These are phyloP conservation scores for Arthrobotrys sinensis DNA, from an alignment of 2,329 filamentous ascomycete species.

Conservation along the genomic window DNA sequence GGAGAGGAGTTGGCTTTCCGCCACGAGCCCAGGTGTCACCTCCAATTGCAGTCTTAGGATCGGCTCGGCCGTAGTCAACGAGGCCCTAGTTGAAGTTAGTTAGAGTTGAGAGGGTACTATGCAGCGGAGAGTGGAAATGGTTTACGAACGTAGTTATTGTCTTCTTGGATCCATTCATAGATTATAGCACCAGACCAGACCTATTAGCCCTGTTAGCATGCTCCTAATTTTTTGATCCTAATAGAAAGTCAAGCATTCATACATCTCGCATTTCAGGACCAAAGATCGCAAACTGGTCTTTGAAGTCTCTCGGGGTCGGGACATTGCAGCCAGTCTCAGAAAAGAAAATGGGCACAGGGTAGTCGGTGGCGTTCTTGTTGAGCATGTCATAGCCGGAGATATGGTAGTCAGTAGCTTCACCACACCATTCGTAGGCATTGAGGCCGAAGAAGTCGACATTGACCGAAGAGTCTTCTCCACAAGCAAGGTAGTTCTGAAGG, in stretches of 20 bases:
- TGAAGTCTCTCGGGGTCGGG: constrained; percentile 75
- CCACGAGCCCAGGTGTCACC: constrained; percentile 76
- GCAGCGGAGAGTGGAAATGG: not conserved
- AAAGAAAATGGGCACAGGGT: constrained; percentile 89
- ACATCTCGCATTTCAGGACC: constrained; percentile 78
- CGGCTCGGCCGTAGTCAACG: constrained; percentile 79
- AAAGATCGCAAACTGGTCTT: constrained; percentile 83
- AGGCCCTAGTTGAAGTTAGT: constrained; percentile 69
- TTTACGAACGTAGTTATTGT: constrained; percentile 78
- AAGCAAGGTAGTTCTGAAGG: constrained; percentile 82
- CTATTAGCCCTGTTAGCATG: constrained; percentile 15
- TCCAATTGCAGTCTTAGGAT: constrained; percentile 71
- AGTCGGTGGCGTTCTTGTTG: constrained; percentile 77
- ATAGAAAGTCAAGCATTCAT: not conserved
- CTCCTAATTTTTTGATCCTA: not conserved
- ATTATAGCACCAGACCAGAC: constrained; percentile 83
- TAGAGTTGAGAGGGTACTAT: not conserved
- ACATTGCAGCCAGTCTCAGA: constrained; percentile 89
- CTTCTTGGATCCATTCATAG: constrained; percentile 91
- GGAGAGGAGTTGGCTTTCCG: constrained; percentile 74
- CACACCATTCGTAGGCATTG: constrained; percentile 88
- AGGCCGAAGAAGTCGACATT: constrained; percentile 86
- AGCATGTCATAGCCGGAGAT: constrained; percentile 80
- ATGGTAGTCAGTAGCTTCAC: constrained; percentile 71
- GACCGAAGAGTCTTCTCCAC: constrained; percentile 78